These are phyloP conservation scores for Xanthoparmelia taractica DNA, from an alignment of 495 filamentous ascomycete genomes.

Conservation along the genomic window DNA sequence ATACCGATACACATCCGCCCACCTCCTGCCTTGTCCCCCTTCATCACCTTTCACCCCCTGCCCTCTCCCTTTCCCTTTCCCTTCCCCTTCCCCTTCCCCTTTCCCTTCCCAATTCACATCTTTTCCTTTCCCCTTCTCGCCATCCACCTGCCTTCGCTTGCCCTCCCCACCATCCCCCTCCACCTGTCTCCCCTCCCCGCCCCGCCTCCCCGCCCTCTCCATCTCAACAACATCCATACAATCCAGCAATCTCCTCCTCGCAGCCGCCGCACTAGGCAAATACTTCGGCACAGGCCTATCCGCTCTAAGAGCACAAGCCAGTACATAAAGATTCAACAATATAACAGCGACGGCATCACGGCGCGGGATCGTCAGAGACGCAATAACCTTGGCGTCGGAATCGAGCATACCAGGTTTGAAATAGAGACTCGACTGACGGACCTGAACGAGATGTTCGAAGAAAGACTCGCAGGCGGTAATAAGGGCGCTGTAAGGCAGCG, in stretches of 20 bases:
- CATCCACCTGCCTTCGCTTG: too few species aligned
- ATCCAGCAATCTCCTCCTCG: slow-evolving; percentile 44
- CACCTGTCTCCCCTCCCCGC: slow-evolving; percentile 23
- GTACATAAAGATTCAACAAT: slow-evolving; percentile 49
- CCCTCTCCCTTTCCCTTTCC: slow-evolving; percentile 15
- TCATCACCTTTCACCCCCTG: slow-evolving; percentile 10
- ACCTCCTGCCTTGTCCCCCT: slow-evolving; percentile 30
- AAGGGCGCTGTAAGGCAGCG: slow-evolving; percentile 47
- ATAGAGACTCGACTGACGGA: slow-evolving; percentile 50
- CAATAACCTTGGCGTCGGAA: slow-evolving; percentile 29
- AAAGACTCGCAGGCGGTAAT: slow-evolving; percentile 48
- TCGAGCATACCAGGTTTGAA: slow-evolving; percentile 41
- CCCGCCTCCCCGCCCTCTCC: slow-evolving; percentile 22
- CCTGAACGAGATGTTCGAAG: slow-evolving; percentile 50
- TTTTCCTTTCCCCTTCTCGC: too few species aligned
- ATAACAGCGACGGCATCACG: slow-evolving; percentile 51
- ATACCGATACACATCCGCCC: slow-evolving; percentile 44
- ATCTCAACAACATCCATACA: slow-evolving; percentile 41
- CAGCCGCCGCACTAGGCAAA: slow-evolving; percentile 45
- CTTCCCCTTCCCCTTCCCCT: slow-evolving; percentile 17
- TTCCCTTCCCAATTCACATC: not conserved
- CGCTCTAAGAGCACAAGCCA: slow-evolving; percentile 45
- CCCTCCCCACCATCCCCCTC: slow-evolving; percentile 23
- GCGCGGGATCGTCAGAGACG: slow-evolving; percentile 40
- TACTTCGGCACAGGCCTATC: slow-evolving; percentile 47